Evolutionary conservation across 805 yeast genomes (phyloP).

Genomic region (Saturnispora serradocipensis): DNA sequence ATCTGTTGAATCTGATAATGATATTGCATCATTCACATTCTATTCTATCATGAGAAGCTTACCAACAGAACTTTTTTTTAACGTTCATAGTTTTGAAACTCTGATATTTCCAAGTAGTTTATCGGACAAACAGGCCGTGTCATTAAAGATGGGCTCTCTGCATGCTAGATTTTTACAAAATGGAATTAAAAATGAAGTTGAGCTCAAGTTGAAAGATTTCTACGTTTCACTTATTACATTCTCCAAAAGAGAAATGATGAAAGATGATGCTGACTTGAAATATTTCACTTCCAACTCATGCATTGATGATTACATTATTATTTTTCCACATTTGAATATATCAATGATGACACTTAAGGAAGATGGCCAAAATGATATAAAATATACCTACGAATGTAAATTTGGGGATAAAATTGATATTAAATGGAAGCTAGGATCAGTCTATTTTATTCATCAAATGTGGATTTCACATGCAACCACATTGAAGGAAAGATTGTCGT

Average conservation of each 20-base stretch:
- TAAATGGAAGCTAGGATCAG: conserved; percentile 89
- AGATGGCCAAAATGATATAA: conserved; percentile 49
- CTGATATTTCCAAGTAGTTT: conserved; percentile 80
- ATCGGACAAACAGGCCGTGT: conserved; percentile 67
- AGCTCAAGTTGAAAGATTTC: conserved; percentile 53
- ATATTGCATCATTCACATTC: conserved; percentile 14
- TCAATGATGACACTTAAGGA: conserved; percentile 74
- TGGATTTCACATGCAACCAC: conserved; percentile 79
- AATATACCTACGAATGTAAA: conserved; percentile 57
- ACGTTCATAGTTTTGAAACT: conserved; percentile 44
- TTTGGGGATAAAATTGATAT: conserved; percentile 89
- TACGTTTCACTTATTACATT: conserved; percentile 58
- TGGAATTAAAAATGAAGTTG: conserved; percentile 44
- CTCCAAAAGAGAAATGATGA: conserved; percentile 40
- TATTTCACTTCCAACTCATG: background rate
- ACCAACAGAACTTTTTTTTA: conserved; percentile 59
- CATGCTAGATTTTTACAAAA: conserved; percentile 44
- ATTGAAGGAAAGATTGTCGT: conserved; percentile 48
- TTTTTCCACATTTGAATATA: conserved; percentile 67
- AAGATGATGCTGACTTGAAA: conserved; percentile 16
- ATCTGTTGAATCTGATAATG: background rate
- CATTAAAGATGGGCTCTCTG: conserved; percentile 46
- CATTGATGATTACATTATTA: conserved; percentile 57
- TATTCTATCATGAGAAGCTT: conserved; percentile 32
- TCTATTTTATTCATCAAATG: conserved; percentile 87